Percentiles rank a stretch among this genome's conserved stretches.
Conservation (phyloP, 2,329 filamentous ascomycete genomes). For the Ampelomyces quisqualis region DNA sequence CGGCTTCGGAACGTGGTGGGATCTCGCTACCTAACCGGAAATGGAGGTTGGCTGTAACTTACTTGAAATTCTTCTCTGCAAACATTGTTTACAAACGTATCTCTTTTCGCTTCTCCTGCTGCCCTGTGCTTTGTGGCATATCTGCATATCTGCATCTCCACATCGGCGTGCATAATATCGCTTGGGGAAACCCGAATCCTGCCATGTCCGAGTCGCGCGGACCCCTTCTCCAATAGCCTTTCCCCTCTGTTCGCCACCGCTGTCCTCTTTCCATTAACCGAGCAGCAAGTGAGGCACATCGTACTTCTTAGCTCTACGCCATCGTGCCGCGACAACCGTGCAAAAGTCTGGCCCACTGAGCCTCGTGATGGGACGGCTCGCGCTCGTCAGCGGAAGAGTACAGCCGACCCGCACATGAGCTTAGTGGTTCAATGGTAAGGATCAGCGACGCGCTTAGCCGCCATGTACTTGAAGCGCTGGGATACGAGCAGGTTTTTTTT, state of each 20-base stretch:
- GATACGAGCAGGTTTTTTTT: conserved; percentile 5
- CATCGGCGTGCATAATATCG: no score
- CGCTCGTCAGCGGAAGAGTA: conserved; percentile 3
- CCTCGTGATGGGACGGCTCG: conserved; percentile 6
- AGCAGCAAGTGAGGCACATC: neutral
- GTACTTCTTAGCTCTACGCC: neutral
- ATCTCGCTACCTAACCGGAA: no score
- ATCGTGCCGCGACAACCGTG: neutral
- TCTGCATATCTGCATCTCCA: no score
- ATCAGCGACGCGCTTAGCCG: conserved; percentile 3
- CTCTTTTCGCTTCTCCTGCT: no score
- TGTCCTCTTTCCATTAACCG: neutral
- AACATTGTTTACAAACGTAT: no score
- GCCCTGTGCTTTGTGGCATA: no score
- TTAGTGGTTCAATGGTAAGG: neutral
- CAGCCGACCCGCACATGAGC: neutral
- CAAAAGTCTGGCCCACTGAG: neutral
- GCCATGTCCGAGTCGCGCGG: no score
- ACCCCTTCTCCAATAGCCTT: neutral
- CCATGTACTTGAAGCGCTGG: neutral
- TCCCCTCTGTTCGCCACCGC: neutral
- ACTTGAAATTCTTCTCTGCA: no score
- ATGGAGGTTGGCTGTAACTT: no score
- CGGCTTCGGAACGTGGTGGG: no score
- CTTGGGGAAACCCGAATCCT: no score